Conservation (phyloP, 768 basidiomycete genomes). For the Tricholoma sp. region DNA sequence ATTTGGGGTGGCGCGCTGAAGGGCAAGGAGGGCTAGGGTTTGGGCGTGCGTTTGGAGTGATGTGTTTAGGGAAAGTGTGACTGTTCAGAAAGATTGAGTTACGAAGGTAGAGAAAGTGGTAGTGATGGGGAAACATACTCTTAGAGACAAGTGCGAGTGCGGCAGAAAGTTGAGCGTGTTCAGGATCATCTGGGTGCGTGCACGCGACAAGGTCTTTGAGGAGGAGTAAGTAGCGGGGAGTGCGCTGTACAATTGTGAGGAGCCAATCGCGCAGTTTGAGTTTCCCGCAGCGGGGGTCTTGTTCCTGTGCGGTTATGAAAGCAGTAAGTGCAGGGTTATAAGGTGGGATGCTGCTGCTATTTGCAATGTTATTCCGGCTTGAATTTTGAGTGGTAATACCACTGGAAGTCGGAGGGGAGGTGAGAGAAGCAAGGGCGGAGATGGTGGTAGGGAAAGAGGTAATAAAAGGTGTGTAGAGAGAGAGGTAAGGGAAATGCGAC, state of each 20-base stretch:
- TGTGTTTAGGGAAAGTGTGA: slow-evolving; percentile 72
- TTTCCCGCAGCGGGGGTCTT: slow-evolving; percentile 64
- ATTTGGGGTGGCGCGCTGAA: slow-evolving; percentile 73
- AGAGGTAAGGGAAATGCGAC: slow-evolving; percentile 84
- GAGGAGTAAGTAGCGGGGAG: slow-evolving; percentile 80
- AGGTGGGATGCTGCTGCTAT: slow-evolving; percentile 11
- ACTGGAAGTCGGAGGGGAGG: slow-evolving; percentile 27
- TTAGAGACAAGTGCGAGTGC: slow-evolving; percentile 69
- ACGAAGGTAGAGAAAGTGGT: background rate
- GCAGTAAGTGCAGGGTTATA: slow-evolving; percentile 53
- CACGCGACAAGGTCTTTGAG: slow-evolving; percentile 76
- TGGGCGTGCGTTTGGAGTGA: slow-evolving; percentile 76
- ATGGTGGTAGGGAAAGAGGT: slow-evolving; percentile 71
- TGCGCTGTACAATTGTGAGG: slow-evolving; percentile 81
- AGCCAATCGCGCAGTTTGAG: slow-evolving; percentile 83
- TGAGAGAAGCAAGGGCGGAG: slow-evolving; percentile 50
- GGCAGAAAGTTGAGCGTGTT: slow-evolving; percentile 54
- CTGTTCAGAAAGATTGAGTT: slow-evolving; percentile 29
- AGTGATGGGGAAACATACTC: slow-evolving; percentile 39
- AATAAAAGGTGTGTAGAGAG: slow-evolving; percentile 81
- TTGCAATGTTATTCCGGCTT: slow-evolving; percentile 21
- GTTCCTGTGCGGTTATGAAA: slow-evolving; percentile 63
- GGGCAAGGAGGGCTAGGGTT: slow-evolving; percentile 67
- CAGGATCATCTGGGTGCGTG: slow-evolving; percentile 61
- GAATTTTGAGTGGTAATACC: slow-evolving; percentile 16